Evolutionary conservation across 371 early-diverging fungal species (phyloP).

Genomic region (Mortierella sp.): DNA sequence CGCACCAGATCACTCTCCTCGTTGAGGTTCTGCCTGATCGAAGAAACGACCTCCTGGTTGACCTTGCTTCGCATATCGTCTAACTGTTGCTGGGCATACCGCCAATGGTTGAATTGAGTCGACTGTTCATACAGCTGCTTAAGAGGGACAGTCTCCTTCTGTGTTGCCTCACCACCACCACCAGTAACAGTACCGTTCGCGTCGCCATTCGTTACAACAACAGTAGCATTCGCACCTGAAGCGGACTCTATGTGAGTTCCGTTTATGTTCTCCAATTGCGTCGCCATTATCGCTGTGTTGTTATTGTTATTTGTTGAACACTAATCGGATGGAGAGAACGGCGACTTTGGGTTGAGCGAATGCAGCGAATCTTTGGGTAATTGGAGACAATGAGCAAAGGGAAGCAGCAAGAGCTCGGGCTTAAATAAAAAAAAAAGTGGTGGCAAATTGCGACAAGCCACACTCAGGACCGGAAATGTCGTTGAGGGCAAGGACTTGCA

Average conservation of each 20-base stretch:
- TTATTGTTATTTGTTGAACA: background rate
- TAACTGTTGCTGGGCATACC: conserved; percentile 72
- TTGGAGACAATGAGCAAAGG: background rate
- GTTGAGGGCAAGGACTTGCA: background rate
- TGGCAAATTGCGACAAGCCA: conserved; percentile 38
- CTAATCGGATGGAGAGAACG: background rate
- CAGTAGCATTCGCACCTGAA: background rate
- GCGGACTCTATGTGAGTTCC: background rate
- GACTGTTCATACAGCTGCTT: conserved; percentile 60
- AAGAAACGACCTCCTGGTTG: conserved; percentile 70
- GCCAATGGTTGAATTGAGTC: conserved; percentile 84
- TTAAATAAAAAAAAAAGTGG: conserved; percentile 15
- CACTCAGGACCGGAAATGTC: background rate
- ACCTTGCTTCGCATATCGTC: conserved; percentile 72
- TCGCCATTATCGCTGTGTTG: conserved; percentile 9
- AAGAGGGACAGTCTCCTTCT: conserved; percentile 20
- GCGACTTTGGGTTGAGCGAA: background rate
- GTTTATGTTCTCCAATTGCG: conserved; percentile 21
- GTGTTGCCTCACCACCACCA: background rate
- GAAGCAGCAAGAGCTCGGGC: background rate
- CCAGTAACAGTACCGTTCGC: background rate
- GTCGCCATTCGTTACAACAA: background rate
- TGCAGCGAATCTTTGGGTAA: background rate
- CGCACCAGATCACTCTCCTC: conserved; percentile 62
- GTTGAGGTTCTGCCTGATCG: conserved; percentile 66